These are phyloP conservation scores for Isoetes engelmannii DNA, from an alignment of 83 land plant species.

Conservation along the genomic window DNA sequence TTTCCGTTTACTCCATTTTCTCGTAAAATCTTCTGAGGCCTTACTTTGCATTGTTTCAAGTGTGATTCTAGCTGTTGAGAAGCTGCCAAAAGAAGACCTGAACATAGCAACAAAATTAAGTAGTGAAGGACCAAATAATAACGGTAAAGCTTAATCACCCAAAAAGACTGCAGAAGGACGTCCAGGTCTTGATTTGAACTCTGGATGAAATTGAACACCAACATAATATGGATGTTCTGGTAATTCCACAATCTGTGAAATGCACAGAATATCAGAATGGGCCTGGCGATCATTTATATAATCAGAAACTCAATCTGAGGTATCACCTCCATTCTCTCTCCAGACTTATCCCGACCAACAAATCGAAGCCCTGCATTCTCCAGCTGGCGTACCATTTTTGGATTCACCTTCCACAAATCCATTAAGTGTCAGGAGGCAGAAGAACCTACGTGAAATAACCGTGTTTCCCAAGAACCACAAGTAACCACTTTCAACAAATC, in stretches of 20 bases:
- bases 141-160: conserved; percentile 32
- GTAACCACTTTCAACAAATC: too few relatives aligned
- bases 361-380: neutral
- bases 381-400: neutral
- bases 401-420: neutral
- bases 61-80: neutral
- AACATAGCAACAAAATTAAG: neutral
- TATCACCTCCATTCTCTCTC: conserved; percentile 8
- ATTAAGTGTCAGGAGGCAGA: neutral
- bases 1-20: too few relatives aligned
- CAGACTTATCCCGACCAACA: neutral
- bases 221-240: conserved; percentile 64
- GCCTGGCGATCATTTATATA: too few relatives aligned
- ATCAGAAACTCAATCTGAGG: neutral
- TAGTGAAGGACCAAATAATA: neutral
- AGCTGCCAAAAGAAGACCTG: conserved; percentile 9
- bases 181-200: conserved; percentile 74
- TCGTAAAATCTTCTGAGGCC: neutral
- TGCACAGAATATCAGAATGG: too few relatives aligned
- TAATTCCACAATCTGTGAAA: conserved; percentile 56
- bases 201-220: conserved; percentile 85
- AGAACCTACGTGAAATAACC: neutral
- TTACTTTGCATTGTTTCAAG: neutral
- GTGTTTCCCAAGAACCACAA: too few relatives aligned
- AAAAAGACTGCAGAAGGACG: conserved; percentile 62